These are phyloP conservation scores for Solanum peruvianum DNA, from an alignment of 257 asterid species.

Conservation along the genomic window DNA sequence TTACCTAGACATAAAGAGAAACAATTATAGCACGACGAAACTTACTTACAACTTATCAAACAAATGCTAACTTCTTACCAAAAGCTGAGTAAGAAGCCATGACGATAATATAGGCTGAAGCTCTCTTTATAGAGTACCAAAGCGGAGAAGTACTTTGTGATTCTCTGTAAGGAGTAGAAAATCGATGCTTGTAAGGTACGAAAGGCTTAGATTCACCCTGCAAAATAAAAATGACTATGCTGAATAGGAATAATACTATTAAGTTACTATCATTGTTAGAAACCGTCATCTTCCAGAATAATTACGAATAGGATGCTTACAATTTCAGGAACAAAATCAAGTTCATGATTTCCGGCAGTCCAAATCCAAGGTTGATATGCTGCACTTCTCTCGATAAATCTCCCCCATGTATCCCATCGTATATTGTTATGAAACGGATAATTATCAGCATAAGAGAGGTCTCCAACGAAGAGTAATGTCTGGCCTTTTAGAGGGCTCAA, in stretches of 20 bases:
- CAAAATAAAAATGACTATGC: neutral
- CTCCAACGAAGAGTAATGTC: conserved; percentile 47
- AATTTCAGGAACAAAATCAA: conserved; percentile 38
- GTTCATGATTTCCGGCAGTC: conserved; percentile 63
- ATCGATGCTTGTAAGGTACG: conserved; percentile 47
- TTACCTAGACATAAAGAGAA: conserved; percentile 17
- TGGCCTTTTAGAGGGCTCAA: conserved; percentile 40
- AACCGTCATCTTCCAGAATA: neutral
- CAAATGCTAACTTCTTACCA: conserved; percentile 17
- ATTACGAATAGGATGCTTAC: conserved; percentile 17
- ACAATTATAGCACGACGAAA: neutral
- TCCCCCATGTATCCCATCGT: conserved; percentile 66
- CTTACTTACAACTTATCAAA: too few relatives aligned
- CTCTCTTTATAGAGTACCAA: conserved; percentile 64
- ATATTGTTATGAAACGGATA: conserved; percentile 50
- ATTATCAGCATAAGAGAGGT: conserved; percentile 59
- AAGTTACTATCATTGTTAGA: neutral
- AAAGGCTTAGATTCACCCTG: conserved; percentile 54
- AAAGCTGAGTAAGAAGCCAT: conserved; percentile 53
- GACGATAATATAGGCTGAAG: conserved; percentile 57
- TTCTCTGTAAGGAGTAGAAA: conserved; percentile 28
- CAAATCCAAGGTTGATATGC: conserved; percentile 75
- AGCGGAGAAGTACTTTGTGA: conserved; percentile 51
- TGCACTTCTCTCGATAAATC: conserved; percentile 48
- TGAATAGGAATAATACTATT: neutral